phyloP scores from a whole-genome alignment of 1,139 yeast genomes.

The Scheffersomyces lignicola region DNA sequence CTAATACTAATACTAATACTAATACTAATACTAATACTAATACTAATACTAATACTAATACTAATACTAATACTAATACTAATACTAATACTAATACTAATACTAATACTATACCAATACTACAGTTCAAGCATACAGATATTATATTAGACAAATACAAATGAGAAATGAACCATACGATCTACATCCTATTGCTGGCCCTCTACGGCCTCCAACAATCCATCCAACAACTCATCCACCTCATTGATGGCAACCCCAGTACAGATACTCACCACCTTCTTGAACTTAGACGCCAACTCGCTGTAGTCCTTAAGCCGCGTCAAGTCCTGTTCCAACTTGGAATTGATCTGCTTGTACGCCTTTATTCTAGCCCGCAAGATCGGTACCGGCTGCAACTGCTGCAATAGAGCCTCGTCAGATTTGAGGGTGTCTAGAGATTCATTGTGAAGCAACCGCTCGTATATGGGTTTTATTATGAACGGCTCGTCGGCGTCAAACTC shows the following conservation, averaged over 20 bases:
- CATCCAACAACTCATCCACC: slow-evolving; percentile 83
- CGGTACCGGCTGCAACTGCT: slow-evolving; percentile 57
- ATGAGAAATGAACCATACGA: neutral
- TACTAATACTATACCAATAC: neutral
- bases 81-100: neutral
- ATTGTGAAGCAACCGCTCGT: slow-evolving; percentile 45
- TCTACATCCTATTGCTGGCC: slow-evolving; percentile 34
- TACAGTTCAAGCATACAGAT: neutral
- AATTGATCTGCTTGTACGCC: slow-evolving; percentile 58
- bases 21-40: too few relatives aligned
- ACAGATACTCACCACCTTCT: slow-evolving; percentile 86
- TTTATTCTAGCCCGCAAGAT: slow-evolving; percentile 73
- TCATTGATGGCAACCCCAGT: slow-evolving; percentile 75
- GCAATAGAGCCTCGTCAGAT: slow-evolving; percentile 23
- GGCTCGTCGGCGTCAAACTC: slow-evolving; percentile 83
- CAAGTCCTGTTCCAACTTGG: slow-evolving; percentile 50
- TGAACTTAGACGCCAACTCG: slow-evolving; percentile 78
- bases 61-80: too few relatives aligned
- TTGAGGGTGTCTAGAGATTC: slow-evolving; percentile 29
- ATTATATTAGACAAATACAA: neutral
- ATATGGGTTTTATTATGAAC: slow-evolving; percentile 62
- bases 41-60: too few relatives aligned
- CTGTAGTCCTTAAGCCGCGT: slow-evolving; percentile 50
- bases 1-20: too few relatives aligned
- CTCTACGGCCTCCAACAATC: slow-evolving; percentile 86